Conservation (phyloP, 2,329 filamentous ascomycete genomes). For the Plenodomus lindquistii region DNA sequence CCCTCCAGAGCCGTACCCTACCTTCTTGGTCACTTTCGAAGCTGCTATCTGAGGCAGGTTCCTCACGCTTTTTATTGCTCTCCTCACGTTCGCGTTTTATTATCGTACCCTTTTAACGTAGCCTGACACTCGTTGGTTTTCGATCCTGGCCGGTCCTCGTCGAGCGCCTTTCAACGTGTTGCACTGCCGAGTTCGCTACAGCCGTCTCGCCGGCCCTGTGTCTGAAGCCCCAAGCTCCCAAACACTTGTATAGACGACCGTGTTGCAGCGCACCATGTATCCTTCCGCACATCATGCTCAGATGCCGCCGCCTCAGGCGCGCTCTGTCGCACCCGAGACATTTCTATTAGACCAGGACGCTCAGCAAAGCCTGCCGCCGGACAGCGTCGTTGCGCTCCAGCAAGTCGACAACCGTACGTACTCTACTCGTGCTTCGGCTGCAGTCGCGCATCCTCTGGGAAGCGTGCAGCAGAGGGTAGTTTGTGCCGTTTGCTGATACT, state of each 20-base stretch:
- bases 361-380: constrained; percentile 92
- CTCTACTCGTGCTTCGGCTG: constrained; percentile 6
- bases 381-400: constrained; percentile 95
- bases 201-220: constrained; percentile 19
- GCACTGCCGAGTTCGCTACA: constrained; percentile 9
- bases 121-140: constrained; percentile 43
- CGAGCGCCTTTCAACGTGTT: constrained; percentile 37
- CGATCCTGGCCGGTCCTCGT: constrained; percentile 44
- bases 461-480: constrained; percentile 1
- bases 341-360: constrained; percentile 98
- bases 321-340: constrained; percentile 81
- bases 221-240: constrained; percentile 35
- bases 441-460: constrained; percentile 17
- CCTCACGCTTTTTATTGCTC: constrained; percentile 17
- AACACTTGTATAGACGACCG: constrained; percentile 35
- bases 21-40: constrained; percentile 40
- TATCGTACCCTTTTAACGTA: constrained; percentile 37
- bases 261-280: constrained; percentile 53
- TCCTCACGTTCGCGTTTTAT: constrained; percentile 36
- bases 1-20: constrained; percentile 36
- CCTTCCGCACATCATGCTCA: constrained; percentile 64
- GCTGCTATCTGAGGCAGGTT: constrained; percentile 45
- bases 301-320: constrained; percentile 81
- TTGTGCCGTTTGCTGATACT: constrained; percentile 33
- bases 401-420: constrained; percentile 95